Conservation (phyloP, 108 stramenopile genomes). For the Epithemia pelagica region DNA sequence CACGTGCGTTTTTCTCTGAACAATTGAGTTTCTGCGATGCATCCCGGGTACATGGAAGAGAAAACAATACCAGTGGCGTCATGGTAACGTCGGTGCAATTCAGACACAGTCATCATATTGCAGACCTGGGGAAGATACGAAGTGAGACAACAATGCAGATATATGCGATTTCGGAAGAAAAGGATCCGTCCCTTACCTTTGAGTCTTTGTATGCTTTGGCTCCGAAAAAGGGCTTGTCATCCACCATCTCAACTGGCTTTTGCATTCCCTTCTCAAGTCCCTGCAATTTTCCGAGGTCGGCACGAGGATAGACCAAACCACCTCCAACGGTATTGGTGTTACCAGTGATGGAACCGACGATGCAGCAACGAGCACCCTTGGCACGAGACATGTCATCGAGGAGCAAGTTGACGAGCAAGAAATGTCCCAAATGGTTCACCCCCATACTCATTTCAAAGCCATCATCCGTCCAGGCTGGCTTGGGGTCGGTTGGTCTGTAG, state of each 20-base stretch:
- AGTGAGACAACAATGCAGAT: not conserved
- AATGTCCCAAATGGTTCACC: constrained; percentile 95
- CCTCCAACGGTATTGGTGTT: constrained; percentile 92
- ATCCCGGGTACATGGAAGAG: constrained; percentile 93
- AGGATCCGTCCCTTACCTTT: constrained; percentile 59
- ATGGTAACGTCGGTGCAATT: constrained; percentile 88
- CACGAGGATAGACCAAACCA: constrained; percentile 86
- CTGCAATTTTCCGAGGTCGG: constrained; percentile 85
- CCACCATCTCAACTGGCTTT: constrained; percentile 83
- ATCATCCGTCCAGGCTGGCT: constrained; percentile 89
- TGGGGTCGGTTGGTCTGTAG: constrained; percentile 86
- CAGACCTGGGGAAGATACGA: constrained; percentile 29
- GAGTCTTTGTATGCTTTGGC: constrained; percentile 98
- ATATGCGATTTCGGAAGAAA: not conserved
- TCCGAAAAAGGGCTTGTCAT: constrained; percentile 89
- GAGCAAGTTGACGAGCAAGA: constrained; percentile 83
- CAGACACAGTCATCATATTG: constrained; percentile 85
- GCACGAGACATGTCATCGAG: constrained; percentile 90
- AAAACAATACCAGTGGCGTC: constrained; percentile 85
- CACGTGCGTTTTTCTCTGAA: constrained; percentile 95
- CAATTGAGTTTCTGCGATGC: constrained; percentile 92
- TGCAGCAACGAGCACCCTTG: constrained; percentile 81
- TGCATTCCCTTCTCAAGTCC: constrained; percentile 75
- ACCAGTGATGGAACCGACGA: constrained; percentile 93
- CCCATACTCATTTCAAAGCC: constrained; percentile 97